Conservation (phyloP, 1,284 basidiomycete species). For the Boletus holoroseus region DNA sequence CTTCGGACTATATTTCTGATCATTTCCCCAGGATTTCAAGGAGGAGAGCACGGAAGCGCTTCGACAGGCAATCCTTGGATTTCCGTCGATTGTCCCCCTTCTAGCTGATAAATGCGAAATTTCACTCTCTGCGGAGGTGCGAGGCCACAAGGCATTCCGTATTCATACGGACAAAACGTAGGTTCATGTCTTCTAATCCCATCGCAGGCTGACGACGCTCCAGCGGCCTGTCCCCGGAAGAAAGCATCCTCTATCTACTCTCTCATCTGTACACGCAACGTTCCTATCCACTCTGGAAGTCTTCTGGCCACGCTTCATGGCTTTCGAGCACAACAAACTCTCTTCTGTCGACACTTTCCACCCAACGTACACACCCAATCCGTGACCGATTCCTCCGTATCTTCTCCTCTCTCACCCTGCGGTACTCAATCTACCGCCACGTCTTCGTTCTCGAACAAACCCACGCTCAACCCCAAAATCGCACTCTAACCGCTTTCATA, state of each 20-base stretch:
- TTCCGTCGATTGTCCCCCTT: slow-evolving; percentile 75
- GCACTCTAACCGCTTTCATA: slow-evolving; percentile 61
- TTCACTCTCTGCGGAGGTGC: slow-evolving; percentile 52
- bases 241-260: slow-evolving; percentile 59
- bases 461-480: slow-evolving; percentile 39
- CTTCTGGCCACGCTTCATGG: slow-evolving; percentile 61
- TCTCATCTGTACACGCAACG: slow-evolving; percentile 83
- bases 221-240: slow-evolving; percentile 39
- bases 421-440: slow-evolving; percentile 66
- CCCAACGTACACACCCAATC: slow-evolving; percentile 35
- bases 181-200: slow-evolving; percentile 17
- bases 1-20: background rate
- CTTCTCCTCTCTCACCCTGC: slow-evolving; percentile 41
- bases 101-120: slow-evolving; percentile 82
- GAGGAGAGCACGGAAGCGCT: slow-evolving; percentile 58
- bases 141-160: slow-evolving; percentile 58
- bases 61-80: slow-evolving; percentile 65
- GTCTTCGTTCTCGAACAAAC: slow-evolving; percentile 64
- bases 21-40: slow-evolving; percentile 9
- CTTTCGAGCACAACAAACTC: slow-evolving; percentile 52
- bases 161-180: slow-evolving; percentile 65
- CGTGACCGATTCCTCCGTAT: slow-evolving; percentile 41
- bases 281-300: slow-evolving; percentile 77
- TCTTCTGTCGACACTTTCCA: slow-evolving; percentile 34
- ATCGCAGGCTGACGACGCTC: slow-evolving; percentile 6